These are phyloP conservation scores for Cutaneotrichosporon sp. DNA, from an alignment of 1,284 basidiomycete species.

Conservation along the genomic window DNA sequence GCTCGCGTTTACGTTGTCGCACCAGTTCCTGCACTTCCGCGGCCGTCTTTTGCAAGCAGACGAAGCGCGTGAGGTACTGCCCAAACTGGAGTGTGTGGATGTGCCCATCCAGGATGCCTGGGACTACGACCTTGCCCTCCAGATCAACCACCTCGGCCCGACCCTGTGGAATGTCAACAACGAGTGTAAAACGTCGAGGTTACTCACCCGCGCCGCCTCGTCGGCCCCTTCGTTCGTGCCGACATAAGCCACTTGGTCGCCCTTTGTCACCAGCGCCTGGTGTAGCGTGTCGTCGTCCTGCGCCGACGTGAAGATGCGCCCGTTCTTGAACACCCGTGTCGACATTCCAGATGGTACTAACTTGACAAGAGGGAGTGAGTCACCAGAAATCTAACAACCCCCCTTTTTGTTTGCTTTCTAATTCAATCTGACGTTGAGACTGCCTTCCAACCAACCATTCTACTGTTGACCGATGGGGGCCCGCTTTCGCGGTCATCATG, in stretches of 20 bases:
- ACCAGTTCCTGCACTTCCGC: constrained; percentile 19
- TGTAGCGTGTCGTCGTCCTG: constrained; percentile 15
- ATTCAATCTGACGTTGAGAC: too few species aligned
- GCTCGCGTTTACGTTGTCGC: not conserved
- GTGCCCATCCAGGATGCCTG: constrained; percentile 33
- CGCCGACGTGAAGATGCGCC: constrained; percentile 24
- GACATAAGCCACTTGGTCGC: constrained; percentile 18
- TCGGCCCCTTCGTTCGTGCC: constrained; percentile 6
- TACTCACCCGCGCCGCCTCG: not conserved
- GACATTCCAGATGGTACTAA: not conserved
- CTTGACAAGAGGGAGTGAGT: not conserved
- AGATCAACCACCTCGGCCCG: constrained; percentile 14
- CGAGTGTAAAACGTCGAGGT: not conserved
- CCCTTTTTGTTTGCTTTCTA: too few species aligned
- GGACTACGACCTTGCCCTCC: constrained; percentile 21
- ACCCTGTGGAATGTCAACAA: not conserved
- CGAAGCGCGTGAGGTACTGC: constrained; percentile 15
- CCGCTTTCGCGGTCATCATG: too few species aligned
- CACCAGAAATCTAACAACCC: not conserved
- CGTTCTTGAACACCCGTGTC: constrained; percentile 21
- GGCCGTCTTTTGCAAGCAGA: constrained; percentile 8
- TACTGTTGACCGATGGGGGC: too few species aligned
- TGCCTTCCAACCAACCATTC: too few species aligned
- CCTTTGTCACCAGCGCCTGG: constrained; percentile 17
- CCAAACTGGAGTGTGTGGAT: constrained; percentile 31